These are phyloP conservation scores for Aspergillus brasiliensis DNA, from an alignment of 2,329 filamentous ascomycete genomes.

Conservation along the genomic window DNA sequence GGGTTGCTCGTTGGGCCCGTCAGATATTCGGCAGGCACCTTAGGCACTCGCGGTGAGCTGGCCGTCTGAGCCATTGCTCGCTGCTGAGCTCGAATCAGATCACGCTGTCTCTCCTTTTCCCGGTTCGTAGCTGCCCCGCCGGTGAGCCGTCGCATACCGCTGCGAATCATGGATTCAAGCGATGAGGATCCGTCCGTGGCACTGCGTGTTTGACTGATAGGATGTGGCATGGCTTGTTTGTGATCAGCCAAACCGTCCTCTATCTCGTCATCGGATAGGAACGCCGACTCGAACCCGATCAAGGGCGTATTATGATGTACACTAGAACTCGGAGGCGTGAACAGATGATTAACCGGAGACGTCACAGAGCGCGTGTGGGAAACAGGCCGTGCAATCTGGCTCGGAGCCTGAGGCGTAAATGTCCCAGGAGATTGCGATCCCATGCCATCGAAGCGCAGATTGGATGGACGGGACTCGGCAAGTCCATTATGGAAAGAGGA, in stretches of 20 bases:
- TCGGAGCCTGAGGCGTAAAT: slow-evolving; percentile 37
- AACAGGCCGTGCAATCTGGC: slow-evolving; percentile 58
- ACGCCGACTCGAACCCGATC: slow-evolving; percentile 54
- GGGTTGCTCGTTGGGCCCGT: slow-evolving; percentile 40
- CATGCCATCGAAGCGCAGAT: slow-evolving; percentile 53
- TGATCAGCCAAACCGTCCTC: slow-evolving; percentile 78
- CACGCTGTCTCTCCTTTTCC: slow-evolving; percentile 49
- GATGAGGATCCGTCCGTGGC: slow-evolving; percentile 46
- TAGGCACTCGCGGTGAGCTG: slow-evolving; percentile 48
- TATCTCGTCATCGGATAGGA: slow-evolving; percentile 75
- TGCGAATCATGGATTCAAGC: slow-evolving; percentile 48
- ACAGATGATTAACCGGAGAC: slow-evolving; percentile 65
- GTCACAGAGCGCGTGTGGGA: slow-evolving; percentile 83
- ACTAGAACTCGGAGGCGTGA: slow-evolving; percentile 47
- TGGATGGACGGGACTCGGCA: slow-evolving; percentile 67
- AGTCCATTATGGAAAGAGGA: slow-evolving; percentile 87
- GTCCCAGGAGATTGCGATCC: slow-evolving; percentile 51
- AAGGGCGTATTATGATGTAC: slow-evolving; percentile 57
- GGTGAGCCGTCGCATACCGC: slow-evolving; percentile 51
- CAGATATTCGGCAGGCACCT: slow-evolving; percentile 52
- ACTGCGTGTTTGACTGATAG: slow-evolving; percentile 32
- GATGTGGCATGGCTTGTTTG: slow-evolving; percentile 25
- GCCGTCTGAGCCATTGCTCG: slow-evolving; percentile 42
- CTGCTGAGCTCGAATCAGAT: slow-evolving; percentile 46
- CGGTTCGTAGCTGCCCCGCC: slow-evolving; percentile 44